Base-by-base conservation (phyloP, 768 basidiomycete genomes). In the Tephrocybe sp. region DNA sequence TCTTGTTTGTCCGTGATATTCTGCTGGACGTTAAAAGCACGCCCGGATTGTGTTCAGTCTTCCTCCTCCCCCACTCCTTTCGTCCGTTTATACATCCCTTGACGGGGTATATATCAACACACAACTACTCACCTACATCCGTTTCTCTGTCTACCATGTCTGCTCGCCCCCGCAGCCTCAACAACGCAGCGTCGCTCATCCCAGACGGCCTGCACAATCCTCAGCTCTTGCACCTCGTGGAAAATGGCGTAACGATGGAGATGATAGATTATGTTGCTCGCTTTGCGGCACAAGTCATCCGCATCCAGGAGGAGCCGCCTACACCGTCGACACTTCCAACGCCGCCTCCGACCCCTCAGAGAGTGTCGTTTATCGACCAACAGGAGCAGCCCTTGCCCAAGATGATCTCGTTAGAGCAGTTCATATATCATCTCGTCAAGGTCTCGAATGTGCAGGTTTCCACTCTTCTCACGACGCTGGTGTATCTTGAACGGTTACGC, bases 401-500 rank as follows among this genome's bases (percentile, higher is more conserved):
- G 64, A 42, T 74, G 42, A 83, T 91, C 29, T 77, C 84, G 30
- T 74, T 99, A 42, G 82, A 89, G 58, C 78, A 85, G 46, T 99
- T 97, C 67, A 94, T 99, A 64, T 69, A 79, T 47, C 81, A 82
- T 61, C 75, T 98, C 46, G 84, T 93, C 54, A 75, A 82, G 53
- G 77, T 78, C 63, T 89, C 89, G 34, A 90, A 92, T 61, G 93
- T 97, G 41, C 91, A 92, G 65, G 90, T 91, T 5, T 77, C 91
- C 22, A 97, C 94, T 18, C 77, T 99, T 46, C 83, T 97, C 44
- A 83, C 90, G 27, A 97, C 94, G 25, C 77, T 97, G 63, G 75
- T 95, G 56, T 97, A 94, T 71, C 84, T 99, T 55, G 88, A 94
- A 55, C 82, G 95, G 29, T 77, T 99, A 45, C 83, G 84, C 41